These are phyloP conservation scores for Saccharomyces hybrid DNA, from an alignment of 1,139 yeast genomes.

Conservation along the genomic window DNA sequence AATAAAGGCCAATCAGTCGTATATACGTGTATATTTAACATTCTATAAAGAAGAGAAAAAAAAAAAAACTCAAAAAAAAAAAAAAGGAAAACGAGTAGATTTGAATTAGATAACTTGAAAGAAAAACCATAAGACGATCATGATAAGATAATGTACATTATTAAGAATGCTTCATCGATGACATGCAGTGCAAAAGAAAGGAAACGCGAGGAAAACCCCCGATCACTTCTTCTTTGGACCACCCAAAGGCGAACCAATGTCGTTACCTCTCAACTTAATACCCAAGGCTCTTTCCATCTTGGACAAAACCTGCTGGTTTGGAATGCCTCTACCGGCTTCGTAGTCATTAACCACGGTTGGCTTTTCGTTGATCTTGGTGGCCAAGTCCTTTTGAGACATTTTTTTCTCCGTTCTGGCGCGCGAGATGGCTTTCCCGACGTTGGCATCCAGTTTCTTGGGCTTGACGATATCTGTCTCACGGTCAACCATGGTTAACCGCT, in stretches of 20 bases:
- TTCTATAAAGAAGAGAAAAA: not conserved
- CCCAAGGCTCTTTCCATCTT: slow-evolving; percentile 93
- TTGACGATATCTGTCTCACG: slow-evolving; percentile 90
- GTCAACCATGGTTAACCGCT: slow-evolving; percentile 86
- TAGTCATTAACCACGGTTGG: slow-evolving; percentile 93
- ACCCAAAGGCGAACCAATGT: slow-evolving; percentile 79
- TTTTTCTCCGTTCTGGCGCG: slow-evolving; percentile 84
- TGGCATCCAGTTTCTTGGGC: slow-evolving; percentile 75
- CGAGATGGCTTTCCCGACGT: slow-evolving; percentile 82
- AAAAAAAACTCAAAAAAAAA: not conserved
- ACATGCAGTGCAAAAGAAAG: not conserved
- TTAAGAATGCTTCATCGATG: slow-evolving; percentile 1
- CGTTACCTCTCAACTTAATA: slow-evolving; percentile 91
- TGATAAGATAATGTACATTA: slow-evolving; percentile 1
- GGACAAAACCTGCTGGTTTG: slow-evolving; percentile 88
- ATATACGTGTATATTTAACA: not conserved
- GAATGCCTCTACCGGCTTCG: slow-evolving; percentile 94
- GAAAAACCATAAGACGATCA: slow-evolving; percentile 2
- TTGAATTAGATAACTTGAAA: not conserved
- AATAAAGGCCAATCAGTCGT: not conserved
- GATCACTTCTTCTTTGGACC: slow-evolving; percentile 35
- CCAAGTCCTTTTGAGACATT: slow-evolving; percentile 90
- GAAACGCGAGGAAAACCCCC: not conserved
- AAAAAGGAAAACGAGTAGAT: too few species aligned
- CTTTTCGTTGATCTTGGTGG: slow-evolving; percentile 90